Percentiles rank a stretch among this genome's conserved stretches.
phyloP scores from a whole-genome alignment of 1,284 basidiomycete species.

The Leccinum pachyderme region DNA sequence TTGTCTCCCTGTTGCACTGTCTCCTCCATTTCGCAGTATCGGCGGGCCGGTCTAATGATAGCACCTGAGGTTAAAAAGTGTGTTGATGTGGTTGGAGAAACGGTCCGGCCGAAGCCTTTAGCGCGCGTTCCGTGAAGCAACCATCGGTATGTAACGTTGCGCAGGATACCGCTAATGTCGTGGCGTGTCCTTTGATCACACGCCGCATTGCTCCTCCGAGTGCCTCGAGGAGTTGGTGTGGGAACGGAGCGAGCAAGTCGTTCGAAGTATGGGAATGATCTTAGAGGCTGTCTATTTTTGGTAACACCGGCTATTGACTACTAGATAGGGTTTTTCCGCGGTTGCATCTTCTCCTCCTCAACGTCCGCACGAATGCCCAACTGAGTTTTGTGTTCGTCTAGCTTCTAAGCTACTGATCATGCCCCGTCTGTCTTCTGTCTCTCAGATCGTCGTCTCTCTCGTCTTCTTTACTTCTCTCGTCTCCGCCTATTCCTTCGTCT shows the following conservation, averaged over 20 bases:
- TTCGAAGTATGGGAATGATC: no score
- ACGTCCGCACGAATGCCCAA: not conserved
- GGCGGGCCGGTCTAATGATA: not conserved
- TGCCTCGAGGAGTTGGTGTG: not conserved
- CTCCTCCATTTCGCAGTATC: not conserved
- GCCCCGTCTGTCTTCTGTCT: not conserved
- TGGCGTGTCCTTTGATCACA: not conserved
- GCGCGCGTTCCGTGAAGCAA: not conserved
- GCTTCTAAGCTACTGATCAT: not conserved
- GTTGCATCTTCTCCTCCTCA: constrained; percentile 42
- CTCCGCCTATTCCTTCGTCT: constrained; percentile 52
- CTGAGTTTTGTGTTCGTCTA: not conserved
- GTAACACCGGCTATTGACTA: constrained; percentile 6
- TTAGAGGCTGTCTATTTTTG: constrained; percentile 10
- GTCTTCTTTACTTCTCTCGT: constrained; percentile 24
- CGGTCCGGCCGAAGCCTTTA: not conserved
- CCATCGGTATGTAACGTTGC: not conserved
- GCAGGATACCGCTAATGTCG: not conserved
- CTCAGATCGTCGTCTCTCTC: constrained; percentile 9
- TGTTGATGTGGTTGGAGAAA: not conserved
- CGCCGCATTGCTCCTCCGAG: not conserved
- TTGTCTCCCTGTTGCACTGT: not conserved
- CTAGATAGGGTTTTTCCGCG: constrained; percentile 18
- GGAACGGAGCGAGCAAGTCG: no score
- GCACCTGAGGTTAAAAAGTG: not conserved